Percentiles rank a stretch among this genome's conserved stretches.
phyloP scores from a whole-genome alignment of 2,329 filamentous ascomycete species.

The Cordyceps fumosorosea region DNA sequence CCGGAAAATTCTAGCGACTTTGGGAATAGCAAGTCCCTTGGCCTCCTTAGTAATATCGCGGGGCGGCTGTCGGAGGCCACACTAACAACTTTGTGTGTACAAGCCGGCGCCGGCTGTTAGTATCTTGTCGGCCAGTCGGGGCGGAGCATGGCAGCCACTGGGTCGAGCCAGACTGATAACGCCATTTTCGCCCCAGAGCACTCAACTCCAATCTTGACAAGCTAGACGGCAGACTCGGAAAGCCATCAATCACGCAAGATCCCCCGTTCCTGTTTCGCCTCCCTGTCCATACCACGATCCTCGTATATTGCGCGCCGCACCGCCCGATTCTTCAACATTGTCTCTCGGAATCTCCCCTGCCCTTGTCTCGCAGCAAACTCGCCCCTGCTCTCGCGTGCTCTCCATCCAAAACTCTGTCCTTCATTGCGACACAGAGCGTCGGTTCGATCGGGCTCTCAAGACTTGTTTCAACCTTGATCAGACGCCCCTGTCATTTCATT shows the following conservation, averaged over 20 bases:
- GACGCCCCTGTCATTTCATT: neutral
- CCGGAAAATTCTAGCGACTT: neutral
- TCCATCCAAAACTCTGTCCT: neutral
- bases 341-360: neutral
- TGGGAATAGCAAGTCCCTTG: neutral
- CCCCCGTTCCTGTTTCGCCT: neutral
- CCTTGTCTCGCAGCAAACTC: conserved; percentile 2
- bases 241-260: conserved; percentile 9
- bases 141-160: neutral
- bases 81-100: neutral
- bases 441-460: neutral
- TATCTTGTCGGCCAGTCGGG: conserved; percentile 8
- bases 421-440: neutral
- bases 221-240: neutral
- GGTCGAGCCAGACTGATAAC: conserved; percentile 24
- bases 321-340: conserved; percentile 8
- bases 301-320: conserved; percentile 8
- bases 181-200: conserved; percentile 34
- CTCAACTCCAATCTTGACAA: conserved; percentile 16
- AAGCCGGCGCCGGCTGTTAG: neutral
- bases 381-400: neutral
- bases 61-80: conserved; percentile 6
- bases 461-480: conserved; percentile 1
- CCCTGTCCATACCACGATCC: neutral
- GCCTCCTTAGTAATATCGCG: conserved; percentile 6